Evolutionary conservation across 208 protist genomes (phyloP).

Genomic region (Leptomonas pyrrhocoris): DNA sequence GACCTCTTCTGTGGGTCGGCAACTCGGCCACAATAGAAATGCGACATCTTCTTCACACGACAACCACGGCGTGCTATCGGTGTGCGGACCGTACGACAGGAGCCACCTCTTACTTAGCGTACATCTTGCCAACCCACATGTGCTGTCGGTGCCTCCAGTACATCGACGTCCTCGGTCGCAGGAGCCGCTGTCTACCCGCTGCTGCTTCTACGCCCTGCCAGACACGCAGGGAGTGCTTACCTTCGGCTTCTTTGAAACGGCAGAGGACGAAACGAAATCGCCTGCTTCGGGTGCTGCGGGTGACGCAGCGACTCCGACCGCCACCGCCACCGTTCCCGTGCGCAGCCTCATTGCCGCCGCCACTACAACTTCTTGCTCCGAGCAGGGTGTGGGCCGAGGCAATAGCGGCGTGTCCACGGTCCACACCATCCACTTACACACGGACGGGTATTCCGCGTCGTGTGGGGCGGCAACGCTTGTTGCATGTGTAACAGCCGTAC

Average conservation of each 20-base stretch:
- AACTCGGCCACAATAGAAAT: too few species aligned
- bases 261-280: not conserved
- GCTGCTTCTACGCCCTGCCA: constrained; percentile 9
- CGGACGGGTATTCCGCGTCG: not conserved
- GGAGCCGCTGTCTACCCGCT: not conserved
- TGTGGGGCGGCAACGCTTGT: constrained; percentile 14
- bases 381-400: too few species aligned
- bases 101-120: not conserved
- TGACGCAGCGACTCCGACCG: not conserved
- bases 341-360: constrained; percentile 18
- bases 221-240: constrained; percentile 2
- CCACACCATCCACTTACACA: constrained; percentile 22
- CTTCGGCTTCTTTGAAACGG: not conserved
- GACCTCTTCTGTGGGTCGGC: not conserved
- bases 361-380: not conserved
- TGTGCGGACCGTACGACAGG: constrained; percentile 21
- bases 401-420: not conserved
- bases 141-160: not conserved
- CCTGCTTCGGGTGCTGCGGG: too few species aligned
- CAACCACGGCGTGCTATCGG: not conserved
- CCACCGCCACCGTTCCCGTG: constrained; percentile 18
- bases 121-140: not conserved
- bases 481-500: constrained; percentile 7
- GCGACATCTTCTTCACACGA: too few species aligned
- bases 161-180: not conserved